These are phyloP conservation scores for Ceratobasidium sp. DNA, from an alignment of 1,284 basidiomycete genomes.

Conservation along the genomic window DNA sequence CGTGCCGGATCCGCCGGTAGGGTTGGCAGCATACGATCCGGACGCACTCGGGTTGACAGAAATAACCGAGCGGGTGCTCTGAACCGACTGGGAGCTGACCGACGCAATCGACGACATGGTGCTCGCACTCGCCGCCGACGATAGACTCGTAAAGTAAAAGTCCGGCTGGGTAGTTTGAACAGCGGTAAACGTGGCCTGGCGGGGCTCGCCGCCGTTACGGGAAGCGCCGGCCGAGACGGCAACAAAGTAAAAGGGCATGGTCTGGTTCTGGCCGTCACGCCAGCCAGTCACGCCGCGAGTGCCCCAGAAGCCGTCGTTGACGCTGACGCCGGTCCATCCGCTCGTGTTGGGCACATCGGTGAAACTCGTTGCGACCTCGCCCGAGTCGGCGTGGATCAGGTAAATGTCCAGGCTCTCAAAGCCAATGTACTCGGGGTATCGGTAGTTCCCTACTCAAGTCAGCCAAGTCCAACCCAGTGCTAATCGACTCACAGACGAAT, in stretches of 20 bases:
- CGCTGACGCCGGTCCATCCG: slow-evolving; percentile 58
- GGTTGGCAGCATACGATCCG: slow-evolving; percentile 46
- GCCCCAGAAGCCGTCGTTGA: slow-evolving; percentile 79
- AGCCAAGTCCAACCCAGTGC: neutral
- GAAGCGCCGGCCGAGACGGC: slow-evolving; percentile 61
- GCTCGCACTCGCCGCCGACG: slow-evolving; percentile 7
- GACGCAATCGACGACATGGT: slow-evolving; percentile 39
- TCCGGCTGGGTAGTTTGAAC: slow-evolving; percentile 54
- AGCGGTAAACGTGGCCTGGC: slow-evolving; percentile 74
- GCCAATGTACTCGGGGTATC: slow-evolving; percentile 53
- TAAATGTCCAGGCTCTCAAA: slow-evolving; percentile 63
- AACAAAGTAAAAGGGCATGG: slow-evolving; percentile 75
- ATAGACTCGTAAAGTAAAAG: slow-evolving; percentile 40
- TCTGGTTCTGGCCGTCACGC: slow-evolving; percentile 56
- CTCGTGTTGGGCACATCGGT: slow-evolving; percentile 57
- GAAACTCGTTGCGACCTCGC: slow-evolving; percentile 56
- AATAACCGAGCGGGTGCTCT: slow-evolving; percentile 44
- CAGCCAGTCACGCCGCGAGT: slow-evolving; percentile 57
- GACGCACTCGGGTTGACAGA: slow-evolving; percentile 44
- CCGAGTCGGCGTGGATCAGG: slow-evolving; percentile 70
- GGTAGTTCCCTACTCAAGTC: slow-evolving; percentile 57
- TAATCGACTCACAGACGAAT: slow-evolving; percentile 69
- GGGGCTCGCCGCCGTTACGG: slow-evolving; percentile 61
- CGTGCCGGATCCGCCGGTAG: slow-evolving; percentile 11
- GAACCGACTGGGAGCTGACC: slow-evolving; percentile 50